Conservation (phyloP, 257 asterid genomes). For the Capsicum rhomboideum region DNA sequence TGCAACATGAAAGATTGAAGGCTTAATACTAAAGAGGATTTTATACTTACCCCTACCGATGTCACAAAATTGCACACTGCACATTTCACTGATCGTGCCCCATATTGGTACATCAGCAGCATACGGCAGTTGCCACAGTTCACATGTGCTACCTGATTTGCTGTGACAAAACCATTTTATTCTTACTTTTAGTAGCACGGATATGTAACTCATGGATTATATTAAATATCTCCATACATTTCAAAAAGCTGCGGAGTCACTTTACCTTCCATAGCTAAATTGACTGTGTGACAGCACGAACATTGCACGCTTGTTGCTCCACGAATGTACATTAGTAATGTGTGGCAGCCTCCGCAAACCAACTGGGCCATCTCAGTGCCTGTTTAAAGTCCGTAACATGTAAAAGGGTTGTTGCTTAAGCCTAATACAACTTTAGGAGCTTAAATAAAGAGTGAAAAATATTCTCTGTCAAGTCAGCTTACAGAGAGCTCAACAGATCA, state of each 20-base stretch:
- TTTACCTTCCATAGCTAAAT: conserved; percentile 47
- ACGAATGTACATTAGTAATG: conserved; percentile 47
- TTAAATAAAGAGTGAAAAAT: background rate
- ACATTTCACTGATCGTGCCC: conserved; percentile 47
- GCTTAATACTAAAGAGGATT: background rate
- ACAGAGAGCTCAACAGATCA: background rate
- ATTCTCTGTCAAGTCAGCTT: background rate
- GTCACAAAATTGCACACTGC: conserved; percentile 58
- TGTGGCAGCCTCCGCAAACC: conserved; percentile 54
- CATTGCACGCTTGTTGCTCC: conserved; percentile 57
- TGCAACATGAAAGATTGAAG: background rate
- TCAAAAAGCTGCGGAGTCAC: background rate
- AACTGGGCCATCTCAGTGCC: conserved; percentile 61
- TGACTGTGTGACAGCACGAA: conserved; percentile 54
- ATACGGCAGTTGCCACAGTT: conserved; percentile 48
- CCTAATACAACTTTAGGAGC: background rate
- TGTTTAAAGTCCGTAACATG: background rate
- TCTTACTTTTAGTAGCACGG: background rate
- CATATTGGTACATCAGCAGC: conserved; percentile 44
- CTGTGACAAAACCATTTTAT: conserved; percentile 14
- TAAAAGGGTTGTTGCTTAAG: background rate
- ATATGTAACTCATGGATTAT: background rate
- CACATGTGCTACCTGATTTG: conserved; percentile 58
- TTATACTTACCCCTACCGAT: conserved; percentile 31
- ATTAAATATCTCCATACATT: background rate